These are phyloP conservation scores for Stereum hirsutum DNA, from an alignment of 1,284 basidiomycete species.

Conservation along the genomic window DNA sequence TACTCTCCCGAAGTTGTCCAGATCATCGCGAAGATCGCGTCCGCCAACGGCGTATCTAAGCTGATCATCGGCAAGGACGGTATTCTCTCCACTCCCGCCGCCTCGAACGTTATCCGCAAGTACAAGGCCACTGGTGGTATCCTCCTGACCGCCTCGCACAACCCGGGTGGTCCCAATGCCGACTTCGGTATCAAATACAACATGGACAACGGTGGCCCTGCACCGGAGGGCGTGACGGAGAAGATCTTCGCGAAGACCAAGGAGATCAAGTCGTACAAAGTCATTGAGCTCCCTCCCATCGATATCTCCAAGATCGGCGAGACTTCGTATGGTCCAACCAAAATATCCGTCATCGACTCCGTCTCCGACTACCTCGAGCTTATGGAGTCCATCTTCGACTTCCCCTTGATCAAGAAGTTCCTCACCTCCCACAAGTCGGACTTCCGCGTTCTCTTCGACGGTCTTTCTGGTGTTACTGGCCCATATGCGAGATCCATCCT, in stretches of 20 bases:
- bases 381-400: slow-evolving; percentile 90
- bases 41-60: slow-evolving; percentile 84
- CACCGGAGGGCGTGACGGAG: slow-evolving; percentile 91
- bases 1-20: slow-evolving; percentile 88
- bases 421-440: slow-evolving; percentile 58
- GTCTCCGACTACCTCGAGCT: slow-evolving; percentile 85
- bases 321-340: slow-evolving; percentile 72
- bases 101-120: slow-evolving; percentile 90
- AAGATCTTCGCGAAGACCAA: slow-evolving; percentile 91
- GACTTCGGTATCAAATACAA: slow-evolving; percentile 99
- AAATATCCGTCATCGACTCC: slow-evolving; percentile 91
- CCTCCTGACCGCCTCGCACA: slow-evolving; percentile 95
- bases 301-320: slow-evolving; percentile 83
- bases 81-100: slow-evolving; percentile 95
- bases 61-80: slow-evolving; percentile 86
- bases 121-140: slow-evolving; percentile 97
- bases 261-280: slow-evolving; percentile 79
- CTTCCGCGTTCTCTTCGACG: slow-evolving; percentile 93
- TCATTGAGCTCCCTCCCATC: slow-evolving; percentile 56
- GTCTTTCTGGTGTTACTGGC: slow-evolving; percentile 94
- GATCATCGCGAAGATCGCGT: slow-evolving; percentile 85
- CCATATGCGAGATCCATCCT: slow-evolving; percentile 93
- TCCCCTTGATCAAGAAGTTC: slow-evolving; percentile 87
- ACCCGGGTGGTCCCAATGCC: slow-evolving; percentile 94
- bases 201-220: slow-evolving; percentile 93